phyloP scores from a whole-genome alignment of 2,329 filamentous ascomycete species.

The Fonsecaea pedrosoi region DNA sequence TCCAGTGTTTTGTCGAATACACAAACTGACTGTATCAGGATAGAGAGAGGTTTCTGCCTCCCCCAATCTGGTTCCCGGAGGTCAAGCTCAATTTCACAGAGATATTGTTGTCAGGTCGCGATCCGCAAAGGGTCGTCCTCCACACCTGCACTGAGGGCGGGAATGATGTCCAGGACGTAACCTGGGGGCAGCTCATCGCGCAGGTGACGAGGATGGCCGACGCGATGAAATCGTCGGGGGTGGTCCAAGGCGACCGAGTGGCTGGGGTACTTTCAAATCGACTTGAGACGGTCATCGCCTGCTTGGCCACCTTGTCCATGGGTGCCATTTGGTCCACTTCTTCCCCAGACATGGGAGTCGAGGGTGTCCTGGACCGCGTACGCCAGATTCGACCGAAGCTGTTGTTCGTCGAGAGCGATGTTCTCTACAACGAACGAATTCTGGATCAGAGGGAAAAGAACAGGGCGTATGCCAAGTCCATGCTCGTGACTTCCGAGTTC shows the following conservation, averaged over 20 bases:
- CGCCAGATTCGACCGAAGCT: slow-evolving; percentile 76
- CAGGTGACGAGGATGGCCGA: slow-evolving; percentile 65
- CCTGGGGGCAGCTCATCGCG: slow-evolving; percentile 69
- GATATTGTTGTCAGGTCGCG: slow-evolving; percentile 47
- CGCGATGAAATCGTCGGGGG: slow-evolving; percentile 69
- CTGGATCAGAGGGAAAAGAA: slow-evolving; percentile 76
- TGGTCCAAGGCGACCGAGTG: slow-evolving; percentile 73
- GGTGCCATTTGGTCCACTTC: slow-evolving; percentile 77
- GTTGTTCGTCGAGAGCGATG: slow-evolving; percentile 79
- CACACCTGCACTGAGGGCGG: slow-evolving; percentile 63
- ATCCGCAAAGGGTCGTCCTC: slow-evolving; percentile 65
- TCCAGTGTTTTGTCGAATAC: no score
- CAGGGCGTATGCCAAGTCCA: slow-evolving; percentile 55
- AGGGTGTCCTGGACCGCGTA: slow-evolving; percentile 76
- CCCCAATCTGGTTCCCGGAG: slow-evolving; percentile 64
- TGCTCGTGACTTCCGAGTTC: slow-evolving; percentile 66
- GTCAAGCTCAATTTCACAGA: slow-evolving; percentile 56
- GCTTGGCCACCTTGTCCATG: slow-evolving; percentile 70
- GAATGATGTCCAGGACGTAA: slow-evolving; percentile 55
- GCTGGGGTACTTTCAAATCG: slow-evolving; percentile 77
- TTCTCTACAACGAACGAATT: slow-evolving; percentile 77
- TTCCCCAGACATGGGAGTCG: slow-evolving; percentile 81
- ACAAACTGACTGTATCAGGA: no score
- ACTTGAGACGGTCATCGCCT: slow-evolving; percentile 73
- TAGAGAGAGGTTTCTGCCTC: not conserved